Conservation (phyloP, 2,329 filamentous ascomycete species). For the Fusarium devonianum region DNA sequence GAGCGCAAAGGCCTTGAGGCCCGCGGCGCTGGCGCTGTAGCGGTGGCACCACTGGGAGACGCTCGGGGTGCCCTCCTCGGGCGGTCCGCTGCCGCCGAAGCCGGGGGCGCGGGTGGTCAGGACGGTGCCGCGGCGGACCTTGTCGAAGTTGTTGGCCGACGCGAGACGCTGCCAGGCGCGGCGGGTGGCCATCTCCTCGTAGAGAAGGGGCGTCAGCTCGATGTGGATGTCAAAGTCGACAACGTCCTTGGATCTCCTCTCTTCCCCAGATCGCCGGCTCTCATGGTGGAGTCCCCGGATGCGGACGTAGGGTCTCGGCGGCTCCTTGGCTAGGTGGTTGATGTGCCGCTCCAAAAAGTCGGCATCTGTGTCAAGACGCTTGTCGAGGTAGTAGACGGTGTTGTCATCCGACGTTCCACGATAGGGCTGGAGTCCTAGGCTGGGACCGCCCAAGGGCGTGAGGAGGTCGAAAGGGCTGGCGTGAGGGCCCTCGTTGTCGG, state of each 20-base stretch:
- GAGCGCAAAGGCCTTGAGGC: constrained; percentile 64
- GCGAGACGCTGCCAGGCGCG: constrained; percentile 54
- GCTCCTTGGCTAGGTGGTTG: constrained; percentile 51
- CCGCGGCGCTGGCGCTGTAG: constrained; percentile 66
- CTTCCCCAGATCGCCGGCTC: constrained; percentile 53
- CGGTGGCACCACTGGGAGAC: constrained; percentile 70
- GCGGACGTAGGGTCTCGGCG: constrained; percentile 61
- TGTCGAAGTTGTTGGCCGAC: constrained; percentile 65
- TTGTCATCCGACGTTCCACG: constrained; percentile 45
- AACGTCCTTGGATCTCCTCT: constrained; percentile 55
- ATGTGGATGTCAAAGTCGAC: constrained; percentile 67
- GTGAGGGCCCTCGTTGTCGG: constrained; percentile 27
- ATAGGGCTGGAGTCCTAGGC: constrained; percentile 39
- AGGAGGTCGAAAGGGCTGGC: constrained; percentile 22
- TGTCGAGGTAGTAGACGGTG: constrained; percentile 54
- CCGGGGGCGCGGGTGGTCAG: constrained; percentile 59
- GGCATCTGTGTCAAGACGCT: constrained; percentile 54
- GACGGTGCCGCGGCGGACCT: constrained; percentile 70
- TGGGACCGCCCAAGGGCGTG: constrained; percentile 21
- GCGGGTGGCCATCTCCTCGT: constrained; percentile 51
- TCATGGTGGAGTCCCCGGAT: constrained; percentile 62
- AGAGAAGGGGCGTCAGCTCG: constrained; percentile 66
- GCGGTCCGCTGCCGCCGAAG: constrained; percentile 42
- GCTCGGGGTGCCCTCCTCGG: constrained; percentile 44
- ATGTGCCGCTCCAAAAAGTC: constrained; percentile 55